Evolutionary conservation across 495 filamentous ascomycete species (phyloP).

Genomic region (Xylaria palmicola): DNA sequence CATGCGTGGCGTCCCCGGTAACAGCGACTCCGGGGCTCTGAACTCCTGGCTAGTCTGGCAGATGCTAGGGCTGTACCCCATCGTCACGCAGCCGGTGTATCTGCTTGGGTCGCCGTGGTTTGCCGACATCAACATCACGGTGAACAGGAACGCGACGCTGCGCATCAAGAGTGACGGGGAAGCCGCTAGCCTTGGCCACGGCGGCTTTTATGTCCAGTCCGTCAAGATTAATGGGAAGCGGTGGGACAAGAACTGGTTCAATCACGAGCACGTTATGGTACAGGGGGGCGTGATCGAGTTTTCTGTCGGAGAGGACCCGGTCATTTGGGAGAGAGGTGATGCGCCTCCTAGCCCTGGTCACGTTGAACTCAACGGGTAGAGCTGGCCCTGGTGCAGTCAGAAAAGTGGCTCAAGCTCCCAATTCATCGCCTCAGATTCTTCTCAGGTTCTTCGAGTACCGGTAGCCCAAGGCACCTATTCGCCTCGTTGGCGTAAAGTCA

Average conservation of each 20-base stretch:
- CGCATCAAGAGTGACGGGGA: slow-evolving; percentile 46
- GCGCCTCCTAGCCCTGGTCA: slow-evolving; percentile 50
- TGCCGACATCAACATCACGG: slow-evolving; percentile 51
- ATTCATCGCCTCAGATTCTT: no score
- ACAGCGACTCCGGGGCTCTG: slow-evolving; percentile 66
- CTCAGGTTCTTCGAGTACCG: no score
- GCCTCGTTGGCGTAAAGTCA: no score
- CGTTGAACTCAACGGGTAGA: slow-evolving; percentile 15
- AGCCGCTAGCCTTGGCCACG: not conserved
- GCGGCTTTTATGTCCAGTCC: slow-evolving; percentile 46
- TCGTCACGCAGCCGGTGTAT: slow-evolving; percentile 60
- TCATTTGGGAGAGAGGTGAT: slow-evolving; percentile 54
- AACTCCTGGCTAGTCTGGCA: slow-evolving; percentile 65
- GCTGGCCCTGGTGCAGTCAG: no score
- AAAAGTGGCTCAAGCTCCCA: no score
- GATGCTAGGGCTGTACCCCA: slow-evolving; percentile 64
- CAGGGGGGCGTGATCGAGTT: slow-evolving; percentile 61
- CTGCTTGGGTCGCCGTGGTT: slow-evolving; percentile 61
- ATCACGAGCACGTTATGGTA: slow-evolving; percentile 60
- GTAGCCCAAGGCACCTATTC: no score
- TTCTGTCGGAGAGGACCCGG: slow-evolving; percentile 50
- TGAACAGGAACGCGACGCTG: slow-evolving; percentile 52
- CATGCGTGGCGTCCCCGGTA: slow-evolving; percentile 59
- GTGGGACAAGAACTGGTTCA: slow-evolving; percentile 58
- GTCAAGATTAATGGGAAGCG: slow-evolving; percentile 45